Base-by-base conservation (phyloP, 202 grass and related monocot species). In the Schoenoplectus triqueter region DNA sequence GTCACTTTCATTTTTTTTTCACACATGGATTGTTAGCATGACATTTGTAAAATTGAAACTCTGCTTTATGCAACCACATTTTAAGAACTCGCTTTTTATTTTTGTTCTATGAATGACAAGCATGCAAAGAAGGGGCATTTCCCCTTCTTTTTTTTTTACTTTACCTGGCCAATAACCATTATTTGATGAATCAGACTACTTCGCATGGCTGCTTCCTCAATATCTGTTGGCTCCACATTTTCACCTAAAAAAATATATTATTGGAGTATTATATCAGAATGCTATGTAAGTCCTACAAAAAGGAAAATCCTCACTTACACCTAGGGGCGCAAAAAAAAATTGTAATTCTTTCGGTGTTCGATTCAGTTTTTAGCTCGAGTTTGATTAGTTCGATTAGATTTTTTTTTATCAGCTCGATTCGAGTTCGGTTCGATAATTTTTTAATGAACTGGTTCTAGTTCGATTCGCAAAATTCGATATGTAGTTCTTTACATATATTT, bases 111-210 rank as follows among this genome's bases (percentile, higher is more conserved):
- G 13, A 54, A 49, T 55, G 21, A 42, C 13, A 41, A 14, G 39
- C 44, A 18, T 59, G 75, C 0, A 1, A 14, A 44, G 22, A 75
- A 74, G 5, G 60, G 13, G 14, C 49, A 20, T n/a, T 66, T 77
- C 39, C 54, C 2, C 14, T 57, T 40, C 10, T 8, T 2, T 31
- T 68, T 40, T n/a, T 8, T 2, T 31, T 68, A 4, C 63, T 81
- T 6, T 47, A 98, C 96, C 93, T 98, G 96, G 11, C 93, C 96
- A 65, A 98, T 88, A 66, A 98, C 87, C 83, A 94, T 48, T 85
- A 99, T 95, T 44, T 99, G 96, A 73, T 93, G 82, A 83, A 98
- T 94, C 68, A 98, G 90, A 82, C 82, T 87, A 89, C 93, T 98
- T 87, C 85, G 87, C 82, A 85, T 64, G 46, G 87, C 96, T 62